Percentiles rank a stretch among this genome's conserved stretches.
phyloP scores from a whole-genome alignment of 495 filamentous ascomycete genomes.

The Thozetella sp. region DNA sequence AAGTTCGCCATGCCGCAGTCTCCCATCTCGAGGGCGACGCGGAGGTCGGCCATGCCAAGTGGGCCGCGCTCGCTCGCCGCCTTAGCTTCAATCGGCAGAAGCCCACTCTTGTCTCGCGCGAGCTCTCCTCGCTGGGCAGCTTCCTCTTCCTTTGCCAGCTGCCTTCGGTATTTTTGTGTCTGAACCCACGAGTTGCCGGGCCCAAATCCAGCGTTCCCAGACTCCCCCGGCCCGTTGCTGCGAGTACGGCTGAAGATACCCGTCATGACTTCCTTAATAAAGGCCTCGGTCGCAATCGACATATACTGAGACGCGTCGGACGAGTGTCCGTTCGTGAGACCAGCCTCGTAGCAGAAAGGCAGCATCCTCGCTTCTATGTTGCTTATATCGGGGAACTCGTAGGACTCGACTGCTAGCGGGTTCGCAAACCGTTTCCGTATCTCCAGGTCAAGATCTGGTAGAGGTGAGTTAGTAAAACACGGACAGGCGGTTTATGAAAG shows the following conservation, averaged over 20 bases:
- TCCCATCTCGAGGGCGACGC: conserved; percentile 72
- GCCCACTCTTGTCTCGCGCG: conserved; percentile 64
- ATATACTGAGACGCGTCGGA: conserved; percentile 80
- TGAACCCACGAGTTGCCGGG: conserved; percentile 71
- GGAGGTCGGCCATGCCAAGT: conserved; percentile 77
- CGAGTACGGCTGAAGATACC: conserved; percentile 77
- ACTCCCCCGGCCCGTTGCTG: conserved; percentile 70
- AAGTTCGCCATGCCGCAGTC: conserved; percentile 76
- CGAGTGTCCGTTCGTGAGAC: conserved; percentile 72
- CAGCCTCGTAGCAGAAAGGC: conserved; percentile 92
- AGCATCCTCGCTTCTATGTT: conserved; percentile 85
- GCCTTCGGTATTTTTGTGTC: conserved; percentile 74
- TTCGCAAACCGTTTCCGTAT: conserved; percentile 91
- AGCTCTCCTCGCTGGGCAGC: conserved; percentile 68
- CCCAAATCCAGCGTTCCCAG: conserved; percentile 57
- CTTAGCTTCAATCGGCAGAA: conserved; percentile 77
- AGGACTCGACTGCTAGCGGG: conserved; percentile 83
- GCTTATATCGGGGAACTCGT: conserved; percentile 85
- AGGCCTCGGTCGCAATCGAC: conserved; percentile 88
- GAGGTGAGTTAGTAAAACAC: conserved; percentile 9
- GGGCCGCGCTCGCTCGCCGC: conserved; percentile 66
- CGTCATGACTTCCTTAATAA: conserved; percentile 84
- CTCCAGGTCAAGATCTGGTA: conserved; percentile 82
- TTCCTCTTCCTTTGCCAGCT: conserved; percentile 73
- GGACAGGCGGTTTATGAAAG: background rate